A percentile compares a stretch with the other conserved stretches of the same genome.
Conservation (phyloP, 1,284 basidiomycete genomes). For the Paramarasmius palmivorus region DNA sequence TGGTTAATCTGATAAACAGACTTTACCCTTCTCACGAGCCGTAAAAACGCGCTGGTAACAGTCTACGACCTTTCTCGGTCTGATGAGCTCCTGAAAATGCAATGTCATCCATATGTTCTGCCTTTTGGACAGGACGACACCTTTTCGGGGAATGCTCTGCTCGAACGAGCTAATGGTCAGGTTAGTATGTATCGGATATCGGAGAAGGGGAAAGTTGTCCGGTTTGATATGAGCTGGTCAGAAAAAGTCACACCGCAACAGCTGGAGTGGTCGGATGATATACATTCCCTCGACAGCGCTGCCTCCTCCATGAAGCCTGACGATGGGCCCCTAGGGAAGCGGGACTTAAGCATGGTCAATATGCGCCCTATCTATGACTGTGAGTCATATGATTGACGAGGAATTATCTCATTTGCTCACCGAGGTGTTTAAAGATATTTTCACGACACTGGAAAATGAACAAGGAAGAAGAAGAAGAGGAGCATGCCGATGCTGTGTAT, state of each 20-base stretch:
- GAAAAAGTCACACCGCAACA: conserved; percentile 8
- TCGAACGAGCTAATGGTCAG: conserved; percentile 34
- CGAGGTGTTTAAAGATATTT: conserved; percentile 34
- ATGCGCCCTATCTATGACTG: conserved; percentile 52
- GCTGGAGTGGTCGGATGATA: conserved; percentile 40
- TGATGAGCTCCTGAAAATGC: conserved; percentile 41
- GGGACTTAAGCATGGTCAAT: conserved; percentile 46
- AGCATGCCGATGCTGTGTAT: conserved; percentile 36
- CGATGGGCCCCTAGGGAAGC: conserved; percentile 43
- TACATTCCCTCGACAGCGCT: conserved; percentile 37
- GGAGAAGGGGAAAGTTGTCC: background rate
- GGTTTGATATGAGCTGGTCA: background rate
- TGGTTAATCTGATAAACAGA: conserved; percentile 23
- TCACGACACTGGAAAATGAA: conserved; percentile 28
- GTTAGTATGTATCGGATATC: conserved; percentile 40
- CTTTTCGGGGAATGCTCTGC: conserved; percentile 46
- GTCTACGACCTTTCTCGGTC: conserved; percentile 59
- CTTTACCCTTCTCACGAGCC: conserved; percentile 57
- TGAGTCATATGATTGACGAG: conserved; percentile 29
- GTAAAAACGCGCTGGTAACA: conserved; percentile 55
- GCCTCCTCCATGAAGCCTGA: conserved; percentile 31
- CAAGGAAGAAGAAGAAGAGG: conserved; percentile 30
- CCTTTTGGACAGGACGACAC: conserved; percentile 30
- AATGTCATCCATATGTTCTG: conserved; percentile 47
- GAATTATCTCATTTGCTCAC: conserved; percentile 9